These are phyloP conservation scores for Ustilago cynodontis DNA, from an alignment of 1,284 basidiomycete genomes.

Conservation along the genomic window DNA sequence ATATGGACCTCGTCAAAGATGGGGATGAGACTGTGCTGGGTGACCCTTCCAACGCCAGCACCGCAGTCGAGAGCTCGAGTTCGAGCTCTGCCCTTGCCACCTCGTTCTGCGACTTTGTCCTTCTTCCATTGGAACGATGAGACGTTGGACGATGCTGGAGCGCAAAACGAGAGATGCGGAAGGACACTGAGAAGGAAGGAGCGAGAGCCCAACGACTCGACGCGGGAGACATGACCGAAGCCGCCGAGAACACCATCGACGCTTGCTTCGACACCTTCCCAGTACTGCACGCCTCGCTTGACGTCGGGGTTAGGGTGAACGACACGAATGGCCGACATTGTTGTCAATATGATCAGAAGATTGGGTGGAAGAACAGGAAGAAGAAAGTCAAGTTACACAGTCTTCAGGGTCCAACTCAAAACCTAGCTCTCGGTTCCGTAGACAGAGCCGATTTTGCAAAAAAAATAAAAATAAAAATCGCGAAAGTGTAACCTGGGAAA, in stretches of 20 bases:
- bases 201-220: conserved; percentile 68
- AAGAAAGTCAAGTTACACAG: conserved; percentile 11
- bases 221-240: conserved; percentile 65
- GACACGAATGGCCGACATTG: conserved; percentile 46
- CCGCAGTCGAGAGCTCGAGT: conserved; percentile 67
- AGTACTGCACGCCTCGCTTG: conserved; percentile 65
- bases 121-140: conserved; percentile 54
- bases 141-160: conserved; percentile 58
- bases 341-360: background rate
- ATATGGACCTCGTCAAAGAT: conserved; percentile 68
- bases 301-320: conserved; percentile 66
- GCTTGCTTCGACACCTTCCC: conserved; percentile 66
- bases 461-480: too few relatives aligned
- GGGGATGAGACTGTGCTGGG: conserved; percentile 61
- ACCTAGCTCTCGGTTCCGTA: conserved; percentile 12
- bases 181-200: conserved; percentile 63
- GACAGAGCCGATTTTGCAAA: background rate
- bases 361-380: background rate
- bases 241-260: conserved; percentile 68
- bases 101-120: conserved; percentile 50
- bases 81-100: conserved; percentile 53
- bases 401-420: conserved; percentile 25
- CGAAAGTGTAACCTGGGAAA: background rate
- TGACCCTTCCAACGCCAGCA: conserved; percentile 68
- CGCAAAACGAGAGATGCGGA: conserved; percentile 59